phyloP scores from a whole-genome alignment of 2,329 filamentous ascomycete species.

The Stagonosporopsis vannaccii region DNA sequence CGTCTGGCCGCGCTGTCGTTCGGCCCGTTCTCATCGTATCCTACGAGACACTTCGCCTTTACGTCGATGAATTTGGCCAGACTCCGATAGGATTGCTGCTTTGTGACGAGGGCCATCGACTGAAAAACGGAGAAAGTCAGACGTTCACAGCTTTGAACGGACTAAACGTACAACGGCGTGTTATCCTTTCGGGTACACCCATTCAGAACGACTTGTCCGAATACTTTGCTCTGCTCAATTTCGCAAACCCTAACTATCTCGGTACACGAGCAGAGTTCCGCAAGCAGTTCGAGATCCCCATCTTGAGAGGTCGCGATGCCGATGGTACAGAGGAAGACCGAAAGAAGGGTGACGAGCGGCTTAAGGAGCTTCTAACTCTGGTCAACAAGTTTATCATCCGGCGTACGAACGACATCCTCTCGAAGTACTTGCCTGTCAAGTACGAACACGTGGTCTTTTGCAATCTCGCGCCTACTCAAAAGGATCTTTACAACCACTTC shows the following conservation, averaged over 20 bases:
- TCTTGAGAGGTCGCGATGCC: conserved; percentile 88
- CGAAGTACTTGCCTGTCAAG: conserved; percentile 96
- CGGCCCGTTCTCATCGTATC: conserved; percentile 96
- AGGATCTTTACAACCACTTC: conserved; percentile 95
- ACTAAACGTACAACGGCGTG: conserved; percentile 86
- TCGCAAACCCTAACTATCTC: conserved; percentile 91
- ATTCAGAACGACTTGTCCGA: conserved; percentile 99
- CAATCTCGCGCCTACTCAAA: conserved; percentile 90
- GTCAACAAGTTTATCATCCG: conserved; percentile 99
- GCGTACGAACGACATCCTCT: conserved; percentile 95
- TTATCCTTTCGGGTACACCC: conserved; percentile 94
- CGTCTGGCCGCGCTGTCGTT: conserved; percentile 86
- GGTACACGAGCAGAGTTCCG: conserved; percentile 90
- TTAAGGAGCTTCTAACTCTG: conserved; percentile 78
- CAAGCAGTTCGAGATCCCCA: conserved; percentile 92
- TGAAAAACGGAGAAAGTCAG: conserved; percentile 96
- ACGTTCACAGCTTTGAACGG: conserved; percentile 92
- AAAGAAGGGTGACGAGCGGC: conserved; percentile 81
- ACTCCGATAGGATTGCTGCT: conserved; percentile 91
- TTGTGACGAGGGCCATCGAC: conserved; percentile 93
- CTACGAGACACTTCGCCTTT: conserved; percentile 91
- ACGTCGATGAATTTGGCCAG: conserved; percentile 87
- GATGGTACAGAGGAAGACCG: conserved; percentile 84
- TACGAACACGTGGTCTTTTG: conserved; percentile 99
- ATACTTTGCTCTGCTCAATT: conserved; percentile 95